Evolutionary conservation across 768 basidiomycete species (phyloP), one percentile per base, ranked within the genome.

Genomic region (Termitomyces sp.): DNA sequence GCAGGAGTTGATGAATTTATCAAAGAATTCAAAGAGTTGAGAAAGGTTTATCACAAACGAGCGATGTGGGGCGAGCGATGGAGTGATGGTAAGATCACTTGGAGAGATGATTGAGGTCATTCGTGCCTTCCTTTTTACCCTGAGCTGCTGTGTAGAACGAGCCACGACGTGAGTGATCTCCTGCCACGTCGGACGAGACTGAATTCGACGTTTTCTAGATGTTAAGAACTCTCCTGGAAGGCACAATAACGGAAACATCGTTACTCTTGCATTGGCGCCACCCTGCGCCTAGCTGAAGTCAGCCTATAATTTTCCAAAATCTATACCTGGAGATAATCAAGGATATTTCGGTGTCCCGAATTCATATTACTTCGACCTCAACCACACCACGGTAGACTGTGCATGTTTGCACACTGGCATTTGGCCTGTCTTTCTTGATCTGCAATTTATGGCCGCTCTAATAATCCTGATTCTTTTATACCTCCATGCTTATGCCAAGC

Each of bases 31-130:
- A 91, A 87, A 65, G 92, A 93, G 50, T 68, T 84, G 40, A 74
- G 96, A 60, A 95, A 92, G 71, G 77, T 79, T n/a, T 98, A 93
- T 69, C 95, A 98, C 68, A 97, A 96, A 70, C 78, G 95, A 17
- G 85, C 85, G 2, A 85, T 96, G 66, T 97, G 92, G 90, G 83
- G 84, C 17, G 90, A 93, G 65, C 77, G 87, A 61, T 98, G 95
- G 93, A 76, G 84, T 1, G 78, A 81, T 34, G 91, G 90, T 2
- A 86, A 92, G 61, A 93, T 98, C 7, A 77, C 80, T 28, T 97
- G 94, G 93, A 77, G 84, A 60, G 89, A 92, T 49, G 79, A 87
- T 55, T 82, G 65, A 73, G 26, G 22, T 14, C 6, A 2, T 7
- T 8, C 9, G 34, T 38, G 30, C 10, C 53, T 44, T 3, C 21